Conservation (phyloP, 2,329 filamentous ascomycete genomes). For the Aspergillus phoenicis region DNA sequence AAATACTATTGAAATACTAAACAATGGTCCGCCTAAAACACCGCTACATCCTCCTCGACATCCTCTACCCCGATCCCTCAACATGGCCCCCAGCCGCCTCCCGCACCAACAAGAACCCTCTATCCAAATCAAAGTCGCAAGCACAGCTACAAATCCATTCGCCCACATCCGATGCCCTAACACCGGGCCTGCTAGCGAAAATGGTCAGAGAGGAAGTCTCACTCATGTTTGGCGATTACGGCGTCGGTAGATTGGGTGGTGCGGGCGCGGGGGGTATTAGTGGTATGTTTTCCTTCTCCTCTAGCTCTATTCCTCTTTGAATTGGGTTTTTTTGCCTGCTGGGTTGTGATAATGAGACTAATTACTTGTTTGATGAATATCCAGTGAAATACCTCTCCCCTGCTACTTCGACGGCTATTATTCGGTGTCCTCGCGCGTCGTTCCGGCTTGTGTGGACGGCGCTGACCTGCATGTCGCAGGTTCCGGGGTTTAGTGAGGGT, state of each 20-base stretch:
- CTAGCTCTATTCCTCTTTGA: neutral
- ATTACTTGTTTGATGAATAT: neutral
- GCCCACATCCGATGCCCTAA: slow-evolving; percentile 74
- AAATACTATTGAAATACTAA: slow-evolving; percentile 19
- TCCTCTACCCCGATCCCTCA: slow-evolving; percentile 73
- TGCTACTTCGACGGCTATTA: slow-evolving; percentile 91
- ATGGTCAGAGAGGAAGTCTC: slow-evolving; percentile 71
- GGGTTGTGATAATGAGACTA: neutral
- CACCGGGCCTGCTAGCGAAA: slow-evolving; percentile 64
- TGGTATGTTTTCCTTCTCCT: slow-evolving; percentile 50
- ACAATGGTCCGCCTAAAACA: slow-evolving; percentile 94
- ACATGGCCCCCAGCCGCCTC: slow-evolving; percentile 41
- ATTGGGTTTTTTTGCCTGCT: neutral
- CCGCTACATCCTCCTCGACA: slow-evolving; percentile 91
- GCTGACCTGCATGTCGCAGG: slow-evolving; percentile 73
- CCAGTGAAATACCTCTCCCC: slow-evolving; percentile 88
- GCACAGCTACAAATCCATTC: slow-evolving; percentile 73
- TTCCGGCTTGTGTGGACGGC: slow-evolving; percentile 90
- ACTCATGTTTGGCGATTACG: slow-evolving; percentile 84
- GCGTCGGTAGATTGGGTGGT: slow-evolving; percentile 61
- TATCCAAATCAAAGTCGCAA: slow-evolving; percentile 43
- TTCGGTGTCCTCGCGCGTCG: slow-evolving; percentile 78
- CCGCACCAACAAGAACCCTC: slow-evolving; percentile 28
- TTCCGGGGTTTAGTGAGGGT: slow-evolving; percentile 62
- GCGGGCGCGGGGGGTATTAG: slow-evolving; percentile 69